Conservation (phyloP, 192 early-diverging fungal genomes). For the Coemansia sp. region DNA sequence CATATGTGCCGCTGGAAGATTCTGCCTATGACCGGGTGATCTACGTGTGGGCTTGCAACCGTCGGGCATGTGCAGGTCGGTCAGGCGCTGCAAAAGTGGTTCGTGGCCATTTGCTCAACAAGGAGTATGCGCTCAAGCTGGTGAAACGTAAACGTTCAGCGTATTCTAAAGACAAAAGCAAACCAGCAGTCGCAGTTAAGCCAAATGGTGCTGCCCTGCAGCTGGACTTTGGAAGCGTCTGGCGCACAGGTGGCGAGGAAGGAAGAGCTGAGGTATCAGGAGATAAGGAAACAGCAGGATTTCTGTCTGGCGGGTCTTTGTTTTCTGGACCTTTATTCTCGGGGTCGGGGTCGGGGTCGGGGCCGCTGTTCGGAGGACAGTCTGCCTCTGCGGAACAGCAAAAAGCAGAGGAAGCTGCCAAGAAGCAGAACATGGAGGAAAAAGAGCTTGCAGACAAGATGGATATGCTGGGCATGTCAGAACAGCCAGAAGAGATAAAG, state of each 20-base stretch:
- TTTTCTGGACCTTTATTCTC: constrained; percentile 18
- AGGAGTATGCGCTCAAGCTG: constrained; percentile 61
- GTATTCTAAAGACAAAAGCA: constrained; percentile 4
- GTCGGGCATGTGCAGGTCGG: constrained; percentile 68
- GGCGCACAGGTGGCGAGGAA: constrained; percentile 11
- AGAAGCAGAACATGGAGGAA: not conserved
- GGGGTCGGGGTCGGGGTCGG: constrained; percentile 16
- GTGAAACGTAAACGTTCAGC: constrained; percentile 27
- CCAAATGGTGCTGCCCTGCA: not conserved
- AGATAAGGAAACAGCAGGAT: not conserved
- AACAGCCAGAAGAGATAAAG: not conserved
- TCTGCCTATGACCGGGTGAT: constrained; percentile 72
- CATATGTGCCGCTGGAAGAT: constrained; percentile 69
- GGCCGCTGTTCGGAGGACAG: constrained; percentile 26
- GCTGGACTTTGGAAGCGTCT: constrained; percentile 51
- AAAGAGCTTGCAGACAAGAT: constrained; percentile 1
- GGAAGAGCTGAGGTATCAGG: not conserved
- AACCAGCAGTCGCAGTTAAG: constrained; percentile 1
- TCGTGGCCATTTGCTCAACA: constrained; percentile 64
- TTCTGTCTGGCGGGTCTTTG: not conserved
- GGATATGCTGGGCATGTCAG: constrained; percentile 1
- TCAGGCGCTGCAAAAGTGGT: constrained; percentile 60
- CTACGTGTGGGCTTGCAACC: constrained; percentile 82
- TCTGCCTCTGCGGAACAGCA: not conserved
- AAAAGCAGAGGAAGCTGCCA: not conserved